Evolutionary conservation across 106 monocot species (phyloP), one percentile per base, ranked within the genome.

Genomic region (Dendrobium chrysotoxum): DNA sequence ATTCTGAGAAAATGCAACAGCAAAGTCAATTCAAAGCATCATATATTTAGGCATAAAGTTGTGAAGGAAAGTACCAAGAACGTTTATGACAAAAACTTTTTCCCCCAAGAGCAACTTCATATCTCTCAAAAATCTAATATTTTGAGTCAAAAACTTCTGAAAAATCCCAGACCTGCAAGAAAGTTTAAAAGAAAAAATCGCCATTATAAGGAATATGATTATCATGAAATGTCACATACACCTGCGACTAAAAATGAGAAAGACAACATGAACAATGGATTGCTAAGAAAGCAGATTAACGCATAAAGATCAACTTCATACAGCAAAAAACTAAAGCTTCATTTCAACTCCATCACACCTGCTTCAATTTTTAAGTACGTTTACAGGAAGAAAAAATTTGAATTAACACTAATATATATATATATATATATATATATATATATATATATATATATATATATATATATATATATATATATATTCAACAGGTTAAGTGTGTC

Each of bases 21-120:
- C 25, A 4, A 40, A 21, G 4, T 21, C 3, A 18, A 72, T 18
- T 75, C 50, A 57, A 54, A 81, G 5, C 10, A n/a, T 38, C 18
- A 54, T 64, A 61, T 64, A 39, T 26, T 35, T 47, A 84, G 30
- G 30, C 41, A 16, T 15, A 80, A 53, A 40, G 55, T 40, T 53
- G 35, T 5, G 31, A 13, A 80, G 55, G 75, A 53, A 50, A 53
- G 75, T 91, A 93, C 98, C 98, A 75, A 99, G 81, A 72, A 99
- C 98, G 84, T 99, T 99, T 38, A 90, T 79, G 38, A 95, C 93
- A 86, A 87, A 99, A 39, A 99, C 88, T 82, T 88, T 92, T 61
- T 99, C 95, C 45, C 64, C 58, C 65, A 99, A 87, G 72, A 99
- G 95, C 35, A 79, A 77, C 89, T 93, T 99, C 83, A 99, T 61